Percentiles rank a stretch among this genome's conserved stretches.
phyloP scores from a whole-genome alignment of 2,329 filamentous ascomycete genomes.

The Knufia fluminis region DNA sequence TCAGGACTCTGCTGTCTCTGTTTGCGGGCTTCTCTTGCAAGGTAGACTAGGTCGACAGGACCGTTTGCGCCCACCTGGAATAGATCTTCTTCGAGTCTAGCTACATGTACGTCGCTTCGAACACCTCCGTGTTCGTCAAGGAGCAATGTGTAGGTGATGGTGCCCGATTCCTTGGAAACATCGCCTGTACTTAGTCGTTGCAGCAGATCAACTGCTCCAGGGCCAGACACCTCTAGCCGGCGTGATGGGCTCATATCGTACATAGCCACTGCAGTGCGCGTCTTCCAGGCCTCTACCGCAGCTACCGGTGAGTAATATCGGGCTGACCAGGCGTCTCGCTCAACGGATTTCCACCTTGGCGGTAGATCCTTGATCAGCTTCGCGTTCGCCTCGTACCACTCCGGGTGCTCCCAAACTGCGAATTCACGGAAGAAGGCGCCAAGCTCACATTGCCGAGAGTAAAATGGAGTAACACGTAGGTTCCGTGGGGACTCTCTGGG shows the following conservation, averaged over 20 bases:
- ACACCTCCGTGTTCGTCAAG: slow-evolving; percentile 47
- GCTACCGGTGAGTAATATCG: slow-evolving; percentile 50
- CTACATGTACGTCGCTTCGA: slow-evolving; percentile 49
- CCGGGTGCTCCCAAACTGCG: slow-evolving; percentile 52
- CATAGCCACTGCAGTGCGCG: slow-evolving; percentile 52
- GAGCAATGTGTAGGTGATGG: slow-evolving; percentile 45
- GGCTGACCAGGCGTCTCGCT: slow-evolving; percentile 51
- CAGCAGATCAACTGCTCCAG: slow-evolving; percentile 47
- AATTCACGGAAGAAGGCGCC: slow-evolving; percentile 49
- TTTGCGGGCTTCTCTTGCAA: slow-evolving; percentile 43
- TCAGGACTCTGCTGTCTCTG: slow-evolving; percentile 36
- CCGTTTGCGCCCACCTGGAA: slow-evolving; percentile 49
- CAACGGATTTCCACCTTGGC: slow-evolving; percentile 44
- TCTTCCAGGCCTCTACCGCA: slow-evolving; percentile 56
- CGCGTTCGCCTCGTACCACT: slow-evolving; percentile 52
- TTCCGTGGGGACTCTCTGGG: slow-evolving; percentile 50
- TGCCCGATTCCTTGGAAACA: slow-evolving; percentile 38
- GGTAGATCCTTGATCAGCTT: slow-evolving; percentile 45
- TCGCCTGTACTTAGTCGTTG: slow-evolving; percentile 35
- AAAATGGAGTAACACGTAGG: slow-evolving; percentile 51
- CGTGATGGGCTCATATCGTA: slow-evolving; percentile 55
- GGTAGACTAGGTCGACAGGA: slow-evolving; percentile 45
- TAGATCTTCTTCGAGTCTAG: slow-evolving; percentile 40
- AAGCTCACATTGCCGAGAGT: slow-evolving; percentile 45
- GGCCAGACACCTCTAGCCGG: slow-evolving; percentile 49